Conservation (phyloP, 768 basidiomycete genomes). For the Naganishia vishniacii region DNA sequence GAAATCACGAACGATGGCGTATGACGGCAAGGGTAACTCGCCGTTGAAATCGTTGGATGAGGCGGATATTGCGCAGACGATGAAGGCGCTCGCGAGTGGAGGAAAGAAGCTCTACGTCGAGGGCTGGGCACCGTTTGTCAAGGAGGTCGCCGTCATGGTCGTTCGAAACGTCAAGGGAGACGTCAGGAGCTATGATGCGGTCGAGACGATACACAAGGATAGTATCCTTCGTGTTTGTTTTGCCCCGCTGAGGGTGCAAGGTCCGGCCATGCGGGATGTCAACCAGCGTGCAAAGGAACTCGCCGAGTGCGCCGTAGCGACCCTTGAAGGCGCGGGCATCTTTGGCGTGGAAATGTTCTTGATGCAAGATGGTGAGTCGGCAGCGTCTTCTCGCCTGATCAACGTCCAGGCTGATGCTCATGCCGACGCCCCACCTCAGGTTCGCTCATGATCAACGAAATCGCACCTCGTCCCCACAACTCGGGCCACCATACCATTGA, state of each 20-base stretch:
- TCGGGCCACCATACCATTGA: constrained; percentile 99
- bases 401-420: too few relatives aligned
- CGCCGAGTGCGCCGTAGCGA: constrained; percentile 73
- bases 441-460: constrained; percentile 81
- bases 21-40: constrained; percentile 92
- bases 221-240: constrained; percentile 90
- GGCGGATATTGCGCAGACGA: constrained; percentile 51
- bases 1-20: constrained; percentile 89
- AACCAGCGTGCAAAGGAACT: constrained; percentile 60
- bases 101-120: constrained; percentile 78
- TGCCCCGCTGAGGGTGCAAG: constrained; percentile 63
- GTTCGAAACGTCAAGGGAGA: constrained; percentile 71
- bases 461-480: constrained; percentile 96
- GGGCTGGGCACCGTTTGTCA: constrained; percentile 79
- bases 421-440: constrained; percentile 52
- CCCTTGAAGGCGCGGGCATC: constrained; percentile 80
- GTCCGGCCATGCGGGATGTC: constrained; percentile 54
- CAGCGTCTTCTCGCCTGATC: neutral
- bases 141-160: constrained; percentile 96
- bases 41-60: constrained; percentile 60
- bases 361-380: constrained; percentile 68
- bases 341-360: constrained; percentile 99
- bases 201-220: constrained; percentile 91
- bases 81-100: constrained; percentile 53
- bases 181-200: constrained; percentile 76